Conservation (phyloP, 2,329 filamentous ascomycete species). For the Exutisphaerella laricina region DNA sequence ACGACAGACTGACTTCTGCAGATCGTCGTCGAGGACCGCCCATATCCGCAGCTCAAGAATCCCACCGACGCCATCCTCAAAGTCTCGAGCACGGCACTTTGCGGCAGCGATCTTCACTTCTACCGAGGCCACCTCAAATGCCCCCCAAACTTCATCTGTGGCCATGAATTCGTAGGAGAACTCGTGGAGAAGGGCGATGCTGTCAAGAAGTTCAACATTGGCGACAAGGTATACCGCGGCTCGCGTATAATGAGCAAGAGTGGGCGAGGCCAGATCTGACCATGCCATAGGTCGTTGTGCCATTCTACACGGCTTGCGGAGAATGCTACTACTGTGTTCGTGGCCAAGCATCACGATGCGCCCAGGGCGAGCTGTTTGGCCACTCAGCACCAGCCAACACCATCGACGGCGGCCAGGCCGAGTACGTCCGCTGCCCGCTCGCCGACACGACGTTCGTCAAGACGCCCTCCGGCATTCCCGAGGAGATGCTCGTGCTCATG, state of each 20-base stretch:
- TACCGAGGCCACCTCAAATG: conserved; percentile 76
- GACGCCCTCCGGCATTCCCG: conserved; percentile 64
- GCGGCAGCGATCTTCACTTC: conserved; percentile 82
- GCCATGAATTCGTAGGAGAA: conserved; percentile 80
- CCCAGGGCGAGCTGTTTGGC: conserved; percentile 62
- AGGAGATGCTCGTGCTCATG: conserved; percentile 77
- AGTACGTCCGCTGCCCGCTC: conserved; percentile 63
- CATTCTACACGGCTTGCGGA: conserved; percentile 74
- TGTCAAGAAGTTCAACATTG: conserved; percentile 64
- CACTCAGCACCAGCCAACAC: conserved; percentile 31
- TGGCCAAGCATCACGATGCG: conserved; percentile 71
- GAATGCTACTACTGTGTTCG: conserved; percentile 80
- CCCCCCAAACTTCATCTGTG: conserved; percentile 57
- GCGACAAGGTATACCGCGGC: conserved; percentile 48
- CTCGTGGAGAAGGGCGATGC: conserved; percentile 62
- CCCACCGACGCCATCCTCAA: conserved; percentile 75
- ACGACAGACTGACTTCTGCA: conserved; percentile 1
- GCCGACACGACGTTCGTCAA: conserved; percentile 77
- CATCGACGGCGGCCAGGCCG: conserved; percentile 31
- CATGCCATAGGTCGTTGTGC: conserved; percentile 59
- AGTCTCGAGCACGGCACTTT: conserved; percentile 76
- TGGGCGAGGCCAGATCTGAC: conserved; percentile 1
- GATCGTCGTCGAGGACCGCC: conserved; percentile 69
- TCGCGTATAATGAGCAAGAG: conserved; percentile 1
- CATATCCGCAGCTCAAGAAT: conserved; percentile 67